These are phyloP conservation scores for Lasiodiplodia sp. DNA, from an alignment of 2,329 filamentous ascomycete genomes.

Conservation along the genomic window DNA sequence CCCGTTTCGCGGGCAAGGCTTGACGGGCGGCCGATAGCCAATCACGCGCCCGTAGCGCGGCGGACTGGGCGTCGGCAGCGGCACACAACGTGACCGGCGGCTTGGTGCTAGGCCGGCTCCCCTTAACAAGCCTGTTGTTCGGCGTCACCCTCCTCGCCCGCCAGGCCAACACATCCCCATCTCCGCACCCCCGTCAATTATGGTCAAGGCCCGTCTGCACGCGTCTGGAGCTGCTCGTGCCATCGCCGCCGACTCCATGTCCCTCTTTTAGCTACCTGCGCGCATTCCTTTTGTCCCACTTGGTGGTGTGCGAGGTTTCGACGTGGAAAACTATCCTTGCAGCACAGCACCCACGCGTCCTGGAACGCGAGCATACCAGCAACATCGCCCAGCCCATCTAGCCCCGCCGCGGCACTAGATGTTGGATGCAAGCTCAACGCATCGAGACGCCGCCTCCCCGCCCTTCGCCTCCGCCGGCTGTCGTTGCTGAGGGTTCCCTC, in stretches of 20 bases:
- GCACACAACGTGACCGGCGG: constrained; percentile 8
- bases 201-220: constrained; percentile 22
- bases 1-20: constrained; percentile 5
- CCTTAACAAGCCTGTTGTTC: constrained; percentile 18
- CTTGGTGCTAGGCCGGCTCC: constrained; percentile 11
- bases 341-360: constrained; percentile 2
- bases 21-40: neutral
- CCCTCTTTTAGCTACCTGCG: constrained; percentile 19
- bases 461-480: constrained; percentile 45
- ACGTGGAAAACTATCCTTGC: constrained; percentile 28
- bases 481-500: constrained; percentile 37
- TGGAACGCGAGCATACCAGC: constrained; percentile 23
- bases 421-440: constrained; percentile 51
- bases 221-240: constrained; percentile 21
- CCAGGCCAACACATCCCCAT: constrained; percentile 18
- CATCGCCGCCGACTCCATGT: constrained; percentile 23
- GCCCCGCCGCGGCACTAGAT: constrained; percentile 25
- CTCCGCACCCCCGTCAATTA: constrained; percentile 27
- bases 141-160: constrained; percentile 12
- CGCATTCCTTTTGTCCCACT: constrained; percentile 23
- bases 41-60: constrained; percentile 10
- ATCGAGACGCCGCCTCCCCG: constrained; percentile 41
- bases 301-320: constrained; percentile 2
- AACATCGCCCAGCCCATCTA: constrained; percentile 9
- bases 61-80: no score